Conservation (phyloP, 768 basidiomycete species). For the Podaxis carcinomalis region DNA sequence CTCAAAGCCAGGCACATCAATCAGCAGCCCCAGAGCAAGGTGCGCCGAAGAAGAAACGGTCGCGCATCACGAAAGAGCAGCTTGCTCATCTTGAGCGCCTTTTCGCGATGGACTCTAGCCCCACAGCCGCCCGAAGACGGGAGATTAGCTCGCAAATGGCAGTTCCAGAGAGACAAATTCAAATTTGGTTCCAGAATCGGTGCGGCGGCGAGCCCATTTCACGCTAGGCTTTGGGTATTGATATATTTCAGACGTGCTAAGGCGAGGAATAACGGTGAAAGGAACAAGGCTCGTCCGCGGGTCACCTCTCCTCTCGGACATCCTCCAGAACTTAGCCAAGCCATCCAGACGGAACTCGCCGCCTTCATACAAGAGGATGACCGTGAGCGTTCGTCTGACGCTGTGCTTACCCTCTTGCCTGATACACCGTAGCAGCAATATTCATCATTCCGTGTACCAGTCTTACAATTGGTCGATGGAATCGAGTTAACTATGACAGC, state of each 20-base stretch:
- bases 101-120: constrained; percentile 66
- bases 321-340: constrained; percentile 47
- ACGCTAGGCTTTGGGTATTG: constrained; percentile 3
- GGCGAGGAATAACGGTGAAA: constrained; percentile 63
- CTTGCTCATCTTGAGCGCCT: constrained; percentile 70
- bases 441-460: constrained; percentile 74
- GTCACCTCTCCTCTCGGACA: constrained; percentile 34
- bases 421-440: constrained; percentile 42
- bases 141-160: constrained; percentile 73
- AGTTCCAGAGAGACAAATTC: constrained; percentile 84
- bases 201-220: constrained; percentile 22
- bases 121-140: constrained; percentile 63
- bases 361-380: constrained; percentile 71
- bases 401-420: not conserved
- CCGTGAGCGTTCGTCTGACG: constrained; percentile 42
- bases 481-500: constrained; percentile 55
- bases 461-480: constrained; percentile 75
- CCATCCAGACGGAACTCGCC: constrained; percentile 57
- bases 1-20: not conserved
- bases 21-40: not conserved
- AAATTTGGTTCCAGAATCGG: constrained; percentile 91
- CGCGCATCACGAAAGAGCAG: constrained; percentile 76
- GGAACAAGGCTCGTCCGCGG: constrained; percentile 28
- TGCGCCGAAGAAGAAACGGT: constrained; percentile 43
- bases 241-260: constrained; percentile 62